These are phyloP conservation scores for Podila epicladia DNA, from an alignment of 192 early-diverging fungal genomes.

Conservation along the genomic window DNA sequence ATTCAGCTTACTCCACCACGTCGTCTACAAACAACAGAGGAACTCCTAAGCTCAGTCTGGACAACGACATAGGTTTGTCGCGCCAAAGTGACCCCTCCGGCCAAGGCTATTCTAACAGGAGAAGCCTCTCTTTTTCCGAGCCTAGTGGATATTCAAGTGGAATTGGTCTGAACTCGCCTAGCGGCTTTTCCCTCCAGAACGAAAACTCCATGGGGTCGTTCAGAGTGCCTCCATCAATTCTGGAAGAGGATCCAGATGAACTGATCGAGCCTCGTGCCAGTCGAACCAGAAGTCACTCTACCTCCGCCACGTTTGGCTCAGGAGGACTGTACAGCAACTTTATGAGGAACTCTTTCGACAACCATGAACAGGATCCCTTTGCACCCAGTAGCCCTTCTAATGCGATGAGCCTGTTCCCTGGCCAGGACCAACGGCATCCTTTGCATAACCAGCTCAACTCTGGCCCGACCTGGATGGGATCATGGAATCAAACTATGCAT, in stretches of 20 bases:
- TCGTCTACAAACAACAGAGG: too few species aligned
- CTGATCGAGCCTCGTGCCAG: slow-evolving; percentile 20
- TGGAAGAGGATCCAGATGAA: slow-evolving; percentile 37
- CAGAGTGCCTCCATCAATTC: slow-evolving; percentile 14
- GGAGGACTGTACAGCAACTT: slow-evolving; percentile 10
- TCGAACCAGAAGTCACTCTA: slow-evolving; percentile 41
- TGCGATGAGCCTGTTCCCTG: not conserved
- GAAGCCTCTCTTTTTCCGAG: slow-evolving; percentile 37
- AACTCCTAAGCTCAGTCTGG: too few species aligned
- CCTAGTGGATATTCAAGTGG: slow-evolving; percentile 20
- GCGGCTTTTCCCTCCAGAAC: not conserved
- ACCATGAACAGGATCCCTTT: slow-evolving; percentile 2
- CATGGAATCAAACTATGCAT: not conserved
- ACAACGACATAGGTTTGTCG: not conserved
- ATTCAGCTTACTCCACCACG: not conserved
- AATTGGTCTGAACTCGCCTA: not conserved
- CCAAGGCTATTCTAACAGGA: not conserved
- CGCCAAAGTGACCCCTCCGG: not conserved
- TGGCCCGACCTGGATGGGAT: slow-evolving; percentile 26
- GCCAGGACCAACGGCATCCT: slow-evolving; percentile 14
- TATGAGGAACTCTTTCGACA: slow-evolving; percentile 5
- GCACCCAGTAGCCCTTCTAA: not conserved
- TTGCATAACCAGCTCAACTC: slow-evolving; percentile 8
- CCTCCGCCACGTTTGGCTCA: slow-evolving; percentile 43
- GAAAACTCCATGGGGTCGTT: slow-evolving; percentile 2